These are phyloP conservation scores for Abrus pulchellus DNA, from an alignment of 306 rosid genomes.

Conservation along the genomic window DNA sequence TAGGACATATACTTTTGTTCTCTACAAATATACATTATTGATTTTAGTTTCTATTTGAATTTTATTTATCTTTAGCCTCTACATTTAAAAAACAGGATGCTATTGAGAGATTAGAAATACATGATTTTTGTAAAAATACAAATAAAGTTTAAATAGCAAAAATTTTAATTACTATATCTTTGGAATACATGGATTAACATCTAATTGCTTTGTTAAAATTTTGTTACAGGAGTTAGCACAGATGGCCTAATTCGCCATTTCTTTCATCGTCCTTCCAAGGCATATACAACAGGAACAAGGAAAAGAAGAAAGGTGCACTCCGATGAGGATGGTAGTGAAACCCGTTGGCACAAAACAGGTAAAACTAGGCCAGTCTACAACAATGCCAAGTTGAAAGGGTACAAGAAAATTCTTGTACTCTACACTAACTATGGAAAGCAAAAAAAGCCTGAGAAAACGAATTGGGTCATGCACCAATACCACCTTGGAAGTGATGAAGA, in stretches of 20 bases:
- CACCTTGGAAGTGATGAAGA: slow-evolving; percentile 74
- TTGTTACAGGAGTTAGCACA: slow-evolving; percentile 60
- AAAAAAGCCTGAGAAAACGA: slow-evolving; percentile 81
- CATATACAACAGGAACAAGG: slow-evolving; percentile 70
- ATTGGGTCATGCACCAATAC: slow-evolving; percentile 86
- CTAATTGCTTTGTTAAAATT: background rate
- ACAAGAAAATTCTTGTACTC: slow-evolving; percentile 77
- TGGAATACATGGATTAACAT: background rate
- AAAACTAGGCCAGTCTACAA: slow-evolving; percentile 60
- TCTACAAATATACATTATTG: background rate
- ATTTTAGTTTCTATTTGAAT: background rate
- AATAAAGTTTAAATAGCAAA: too few species aligned
- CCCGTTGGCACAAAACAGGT: slow-evolving; percentile 75
- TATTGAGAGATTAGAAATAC: too few species aligned
- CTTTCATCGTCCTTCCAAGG: slow-evolving; percentile 70
- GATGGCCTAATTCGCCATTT: slow-evolving; percentile 68
- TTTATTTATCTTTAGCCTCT: background rate
- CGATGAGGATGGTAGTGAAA: slow-evolving; percentile 61
- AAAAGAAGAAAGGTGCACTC: slow-evolving; percentile 69
- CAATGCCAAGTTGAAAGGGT: slow-evolving; percentile 61
- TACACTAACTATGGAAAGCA: slow-evolving; percentile 82
- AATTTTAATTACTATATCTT: background rate
- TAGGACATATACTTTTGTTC: background rate
- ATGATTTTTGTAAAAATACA: background rate
- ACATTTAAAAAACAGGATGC: background rate